Evolutionary conservation across 1,284 basidiomycete genomes (phyloP), one percentile per base, ranked within the genome.

Genomic region (Cystobasidium slooffiae): DNA sequence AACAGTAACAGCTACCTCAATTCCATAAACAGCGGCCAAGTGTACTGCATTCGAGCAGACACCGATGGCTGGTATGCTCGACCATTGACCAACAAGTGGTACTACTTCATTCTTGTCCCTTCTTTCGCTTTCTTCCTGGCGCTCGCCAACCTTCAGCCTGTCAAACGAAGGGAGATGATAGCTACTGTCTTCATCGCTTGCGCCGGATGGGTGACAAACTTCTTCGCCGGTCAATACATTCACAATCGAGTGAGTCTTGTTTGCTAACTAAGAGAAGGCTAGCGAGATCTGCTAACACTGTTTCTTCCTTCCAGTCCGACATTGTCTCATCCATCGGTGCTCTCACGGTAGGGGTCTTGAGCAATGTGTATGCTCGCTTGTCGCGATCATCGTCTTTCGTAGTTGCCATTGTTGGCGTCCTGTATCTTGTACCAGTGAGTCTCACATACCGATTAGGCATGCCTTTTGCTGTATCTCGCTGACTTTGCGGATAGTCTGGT

Each of bases 161-260:
- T 90, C 78, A 86, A 84, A 77, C 88, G 87, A 78, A 86, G 83
- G 77, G 88, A 93, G 78, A 85, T 94, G 56, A 86, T 87, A 10
- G 89, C 93, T 24, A 94, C 93, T 91, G 89, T 93, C 74, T 74
- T 90, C 78, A 94, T 94, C 78, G 91, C 90, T 20, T 93, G 91
- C 82, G 86, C 86, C 53, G 88, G 90, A 8, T 93, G 90, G 77
- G 80, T 79, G 22, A 78, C 79, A 62, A 82, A 82, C 74, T 90
- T 90, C 80, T 84, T 75, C 53, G 79, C 75, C 64, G 59, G 59
- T 1, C 59, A 18, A 14, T 62, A 44, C 59, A 62, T 62, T n/a
- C 59, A 44, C 43, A 44, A 76, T n/a, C 22, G 64, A 22, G 52
- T 67, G 20, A 10, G 47, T 55, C 7, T 8, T 39, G 14, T 31